Base-by-base conservation (phyloP, 495 filamentous ascomycete species). In the Tuber aestivum region DNA sequence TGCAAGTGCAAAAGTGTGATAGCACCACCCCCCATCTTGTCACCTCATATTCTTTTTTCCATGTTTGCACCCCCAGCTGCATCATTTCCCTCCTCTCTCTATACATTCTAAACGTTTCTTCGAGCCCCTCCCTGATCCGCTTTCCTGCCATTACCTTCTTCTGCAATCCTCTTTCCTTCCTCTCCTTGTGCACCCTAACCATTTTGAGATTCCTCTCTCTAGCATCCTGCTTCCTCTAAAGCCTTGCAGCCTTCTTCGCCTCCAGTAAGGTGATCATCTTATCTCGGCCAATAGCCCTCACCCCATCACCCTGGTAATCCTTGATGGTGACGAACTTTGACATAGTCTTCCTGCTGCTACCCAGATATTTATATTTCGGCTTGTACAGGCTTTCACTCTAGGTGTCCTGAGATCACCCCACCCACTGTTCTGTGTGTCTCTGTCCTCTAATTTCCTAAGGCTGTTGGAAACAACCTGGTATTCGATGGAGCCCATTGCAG, bases 371-470 rank as follows among this genome's bases (percentile, higher is more conserved):
- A 92, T 82, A 45, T 84, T 86, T 76, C 91, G 86, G 4, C 80
- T 80, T 2, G 91, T 87, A 42, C 92, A 86, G 0, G 93, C 95
- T 87, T 97, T 98, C 7, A 93, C 94, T 1, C 94, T 94, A 18
- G 97, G 86, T 3, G n/a, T 93, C 95, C 95, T 97, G 27, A 97
- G 85, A 83, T 97, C 95, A 74, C 94, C 95, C 95, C 94, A 97
- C 61, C 84, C 83, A 0, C 91, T 87, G 82, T 98, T 98, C 77
- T 94, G 90, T 37, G 95, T 94, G 83, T 98, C 95, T 74, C 90
- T 91, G 85, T 93, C 97, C 1, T 93, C 93, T 80, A 91, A 89
- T 75, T 89, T 90, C 79, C 91, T 90, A 85, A 90, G 96, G 45
- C 90, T 92, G 73, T 89, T 90, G 5, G 94, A 92, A 0, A 98